A percentile compares a stretch with the other conserved stretches of the same genome.
phyloP scores from a whole-genome alignment of 2,329 filamentous ascomycete genomes.

The Elsinoe batatas region DNA sequence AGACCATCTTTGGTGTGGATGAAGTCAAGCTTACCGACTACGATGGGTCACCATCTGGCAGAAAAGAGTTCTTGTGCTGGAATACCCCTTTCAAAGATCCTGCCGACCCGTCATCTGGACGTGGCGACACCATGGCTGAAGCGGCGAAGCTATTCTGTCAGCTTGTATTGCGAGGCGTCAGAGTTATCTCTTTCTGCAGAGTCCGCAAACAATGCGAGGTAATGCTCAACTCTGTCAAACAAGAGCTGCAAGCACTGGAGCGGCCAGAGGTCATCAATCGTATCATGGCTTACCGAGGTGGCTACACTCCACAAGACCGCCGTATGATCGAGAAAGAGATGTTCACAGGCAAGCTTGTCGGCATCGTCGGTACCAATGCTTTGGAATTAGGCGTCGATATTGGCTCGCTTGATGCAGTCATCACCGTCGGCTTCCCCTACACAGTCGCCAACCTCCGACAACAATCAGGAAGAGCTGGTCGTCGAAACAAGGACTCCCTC shows the following conservation, averaged over 20 bases:
- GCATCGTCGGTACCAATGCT: conserved; percentile 87
- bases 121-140: conserved; percentile 73
- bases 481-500: conserved; percentile 85
- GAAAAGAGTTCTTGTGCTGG: conserved; percentile 96
- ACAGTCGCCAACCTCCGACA: conserved; percentile 90
- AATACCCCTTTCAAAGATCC: conserved; percentile 93
- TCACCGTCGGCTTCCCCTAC: conserved; percentile 91
- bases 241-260: conserved; percentile 63
- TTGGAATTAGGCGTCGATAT: conserved; percentile 94
- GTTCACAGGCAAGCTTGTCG: conserved; percentile 89
- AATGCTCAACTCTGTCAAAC: conserved; percentile 67
- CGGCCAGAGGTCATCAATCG: conserved; percentile 63
- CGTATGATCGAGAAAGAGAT: conserved; percentile 86
- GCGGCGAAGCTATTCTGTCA: conserved; percentile 87
- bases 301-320: conserved; percentile 85
- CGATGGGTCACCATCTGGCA: conserved; percentile 83
- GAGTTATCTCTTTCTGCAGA: conserved; percentile 87
- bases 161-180: conserved; percentile 74
- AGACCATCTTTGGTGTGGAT: conserved; percentile 81
- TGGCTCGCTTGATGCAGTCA: conserved; percentile 81
- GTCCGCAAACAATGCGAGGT: conserved; percentile 83
- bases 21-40: conserved; percentile 75
- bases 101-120: conserved; percentile 72
- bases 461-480: conserved; percentile 84
- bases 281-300: conserved; percentile 92